Evolutionary conservation across 2,329 filamentous ascomycete genomes (phyloP), one percentile per base, ranked within the genome.

Genomic region (Penicillium sp.): DNA sequence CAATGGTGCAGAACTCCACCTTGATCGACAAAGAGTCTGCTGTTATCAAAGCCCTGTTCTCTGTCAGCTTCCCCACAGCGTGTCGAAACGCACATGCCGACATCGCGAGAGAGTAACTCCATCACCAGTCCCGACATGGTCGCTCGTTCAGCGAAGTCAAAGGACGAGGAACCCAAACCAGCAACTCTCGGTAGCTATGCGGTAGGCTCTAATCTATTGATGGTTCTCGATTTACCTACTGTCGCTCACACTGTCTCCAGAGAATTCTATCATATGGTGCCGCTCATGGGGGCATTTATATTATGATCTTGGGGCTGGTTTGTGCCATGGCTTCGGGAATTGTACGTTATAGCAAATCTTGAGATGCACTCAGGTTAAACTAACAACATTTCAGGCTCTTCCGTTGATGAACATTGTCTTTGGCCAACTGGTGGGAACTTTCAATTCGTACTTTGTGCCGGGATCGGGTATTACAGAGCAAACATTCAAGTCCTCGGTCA

Each of bases 391-490:
- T 7, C 33, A 67, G 64, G 56, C 60, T 7, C 60, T 70, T 7
- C 83, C 82, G 0, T 61, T 85, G 33, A 85, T 87, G 82, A 82
- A 84, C 36, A 73, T 86, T 37, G 74, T 86, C 7, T 84, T 86
- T 66, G 83, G 83, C 61, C 70, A 71, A 36, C 77, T 81, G 33
- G 78, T 85, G 43, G 80, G 81, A 8, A 73, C 78, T 9, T 86
- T 87, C 61, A 83, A 79, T 50, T 70, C 74, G n/a, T 87, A 85
- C 65, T 82, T 81, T 53, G 71, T 72, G 0, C 78, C 14, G 46
- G 69, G 25, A 62, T 77, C 75, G 2, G 56, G 58, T 4, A 67
- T 77, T 33, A 78, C 75, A 1, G 74, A 79, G 19, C 73, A 72
- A 1, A 67, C 77, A 8, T 87, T 86, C 64, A 77, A 79, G 48